These are phyloP conservation scores for Silybum marianum DNA, from an alignment of 129 eudicot species.

Conservation along the genomic window DNA sequence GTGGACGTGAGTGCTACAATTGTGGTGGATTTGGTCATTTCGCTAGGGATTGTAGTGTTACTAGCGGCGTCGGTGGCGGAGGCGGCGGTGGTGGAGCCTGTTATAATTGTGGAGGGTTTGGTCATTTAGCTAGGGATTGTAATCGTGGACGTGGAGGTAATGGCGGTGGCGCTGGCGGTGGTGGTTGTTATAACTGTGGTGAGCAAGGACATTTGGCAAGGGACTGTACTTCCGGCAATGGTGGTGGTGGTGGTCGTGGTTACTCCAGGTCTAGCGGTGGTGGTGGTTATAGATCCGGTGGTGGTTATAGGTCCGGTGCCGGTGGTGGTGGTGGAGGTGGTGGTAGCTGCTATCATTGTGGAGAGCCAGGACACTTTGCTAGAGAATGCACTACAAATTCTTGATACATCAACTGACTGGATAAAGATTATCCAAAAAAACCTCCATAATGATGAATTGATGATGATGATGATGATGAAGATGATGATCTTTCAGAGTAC, in stretches of 20 bases:
- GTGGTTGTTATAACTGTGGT: conserved; percentile 40
- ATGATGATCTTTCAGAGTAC: conserved; percentile 9
- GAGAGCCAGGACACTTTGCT: conserved; percentile 48
- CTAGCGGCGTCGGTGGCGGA: conserved; percentile 34
- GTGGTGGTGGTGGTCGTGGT: conserved; percentile 34
- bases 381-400: conserved; percentile 44
- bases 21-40: conserved; percentile 60
- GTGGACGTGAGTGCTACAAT: conserved; percentile 46
- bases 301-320: not conserved
- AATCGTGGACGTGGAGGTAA: conserved; percentile 3
- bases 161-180: conserved; percentile 25
- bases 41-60: conserved; percentile 45
- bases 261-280: conserved; percentile 10
- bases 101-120: conserved; percentile 43
- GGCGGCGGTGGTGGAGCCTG: conserved; percentile 39
- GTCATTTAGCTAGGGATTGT: conserved; percentile 55
- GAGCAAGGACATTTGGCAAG: conserved; percentile 44
- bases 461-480: not conserved
- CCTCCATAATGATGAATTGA: not conserved
- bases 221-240: conserved; percentile 27
- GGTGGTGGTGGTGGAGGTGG: conserved; percentile 25
- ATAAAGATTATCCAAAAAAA: not conserved
- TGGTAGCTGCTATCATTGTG: conserved; percentile 37
- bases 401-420: conserved; percentile 13
- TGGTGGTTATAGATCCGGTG: not conserved